Evolutionary conservation across 202 grass and related monocot species (phyloP).

Genomic region (Sporobolus alterniflorus): DNA sequence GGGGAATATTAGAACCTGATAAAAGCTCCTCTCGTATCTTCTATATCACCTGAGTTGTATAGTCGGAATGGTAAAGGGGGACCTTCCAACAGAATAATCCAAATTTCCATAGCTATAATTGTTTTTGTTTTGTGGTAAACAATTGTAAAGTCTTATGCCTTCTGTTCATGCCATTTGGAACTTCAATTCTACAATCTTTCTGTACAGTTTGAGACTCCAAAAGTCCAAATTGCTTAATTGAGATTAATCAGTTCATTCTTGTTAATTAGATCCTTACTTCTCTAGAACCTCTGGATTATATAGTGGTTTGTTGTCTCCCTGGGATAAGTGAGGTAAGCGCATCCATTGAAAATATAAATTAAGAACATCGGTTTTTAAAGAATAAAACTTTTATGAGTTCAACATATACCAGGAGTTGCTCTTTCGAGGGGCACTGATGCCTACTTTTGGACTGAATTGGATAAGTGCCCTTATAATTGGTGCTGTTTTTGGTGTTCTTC

Average conservation of each 20-base stretch:
- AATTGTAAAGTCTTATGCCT: background rate
- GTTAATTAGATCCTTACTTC: constrained; percentile 73
- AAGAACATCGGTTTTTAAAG: background rate
- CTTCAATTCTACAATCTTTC: background rate
- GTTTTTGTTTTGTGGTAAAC: background rate
- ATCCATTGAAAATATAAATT: constrained; percentile 5
- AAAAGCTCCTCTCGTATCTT: no score
- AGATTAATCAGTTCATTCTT: constrained; percentile 25
- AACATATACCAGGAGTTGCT: constrained; percentile 70
- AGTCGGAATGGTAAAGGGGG: no score
- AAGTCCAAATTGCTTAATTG: background rate
- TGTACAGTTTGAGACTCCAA: background rate
- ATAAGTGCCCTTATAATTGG: constrained; percentile 67
- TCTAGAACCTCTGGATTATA: constrained; percentile 68
- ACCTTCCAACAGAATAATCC: no score
- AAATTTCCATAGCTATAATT: background rate
- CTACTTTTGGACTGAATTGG: constrained; percentile 83
- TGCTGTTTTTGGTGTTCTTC: constrained; percentile 83
- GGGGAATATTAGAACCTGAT: no score
- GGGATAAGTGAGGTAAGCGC: constrained; percentile 82
- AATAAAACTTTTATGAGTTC: constrained; percentile 16
- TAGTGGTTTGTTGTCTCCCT: constrained; percentile 79
- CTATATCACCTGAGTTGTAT: no score
- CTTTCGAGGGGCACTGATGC: constrained; percentile 87
- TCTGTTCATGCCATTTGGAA: constrained; percentile 22